phyloP scores from a whole-genome alignment of 805 yeast species.

The Saturnispora quitensis region DNA sequence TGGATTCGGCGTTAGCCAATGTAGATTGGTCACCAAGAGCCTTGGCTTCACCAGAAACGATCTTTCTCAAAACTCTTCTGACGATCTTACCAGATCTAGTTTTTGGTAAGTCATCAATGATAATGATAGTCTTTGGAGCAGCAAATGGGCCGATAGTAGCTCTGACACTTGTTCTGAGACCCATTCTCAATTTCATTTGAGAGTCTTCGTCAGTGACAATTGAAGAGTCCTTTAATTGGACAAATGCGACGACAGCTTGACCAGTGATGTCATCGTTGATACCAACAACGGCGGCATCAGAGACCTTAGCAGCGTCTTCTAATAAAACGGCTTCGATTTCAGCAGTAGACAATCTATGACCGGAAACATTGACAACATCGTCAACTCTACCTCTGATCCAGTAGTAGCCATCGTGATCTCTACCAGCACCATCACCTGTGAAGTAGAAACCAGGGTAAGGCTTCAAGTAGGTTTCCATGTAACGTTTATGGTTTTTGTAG shows the following conservation, averaged over 20 bases:
- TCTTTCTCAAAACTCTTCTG: conserved; percentile 94
- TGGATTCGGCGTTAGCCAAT: conserved; percentile 76
- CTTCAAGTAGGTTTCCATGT: conserved; percentile 81
- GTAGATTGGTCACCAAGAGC: conserved; percentile 91
- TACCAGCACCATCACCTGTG: conserved; percentile 98
- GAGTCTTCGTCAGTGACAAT: conserved; percentile 30
- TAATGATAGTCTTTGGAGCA: conserved; percentile 76
- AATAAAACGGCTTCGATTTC: conserved; percentile 91
- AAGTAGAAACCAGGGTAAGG: conserved; percentile 93
- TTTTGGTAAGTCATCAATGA: conserved; percentile 92
- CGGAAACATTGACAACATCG: conserved; percentile 96
- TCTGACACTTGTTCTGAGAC: conserved; percentile 80
- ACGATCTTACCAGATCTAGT: conserved; percentile 98
- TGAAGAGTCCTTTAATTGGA: conserved; percentile 58
- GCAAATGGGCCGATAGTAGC: conserved; percentile 92
- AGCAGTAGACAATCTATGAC: conserved; percentile 96
- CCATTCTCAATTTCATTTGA: conserved; percentile 56
- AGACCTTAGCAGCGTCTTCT: conserved; percentile 62
- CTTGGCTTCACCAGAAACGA: conserved; percentile 85
- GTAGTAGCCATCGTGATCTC: conserved; percentile 92
- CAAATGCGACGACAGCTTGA: conserved; percentile 95
- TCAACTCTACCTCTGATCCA: conserved; percentile 99
- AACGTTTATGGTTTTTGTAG: conserved; percentile 79
- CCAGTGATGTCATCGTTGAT: conserved; percentile 92
- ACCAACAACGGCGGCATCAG: conserved; percentile 97